Percentiles rank a stretch among this genome's conserved stretches.
phyloP scores from a whole-genome alignment of 257 asterid species.

The Solanum etuberosum region DNA sequence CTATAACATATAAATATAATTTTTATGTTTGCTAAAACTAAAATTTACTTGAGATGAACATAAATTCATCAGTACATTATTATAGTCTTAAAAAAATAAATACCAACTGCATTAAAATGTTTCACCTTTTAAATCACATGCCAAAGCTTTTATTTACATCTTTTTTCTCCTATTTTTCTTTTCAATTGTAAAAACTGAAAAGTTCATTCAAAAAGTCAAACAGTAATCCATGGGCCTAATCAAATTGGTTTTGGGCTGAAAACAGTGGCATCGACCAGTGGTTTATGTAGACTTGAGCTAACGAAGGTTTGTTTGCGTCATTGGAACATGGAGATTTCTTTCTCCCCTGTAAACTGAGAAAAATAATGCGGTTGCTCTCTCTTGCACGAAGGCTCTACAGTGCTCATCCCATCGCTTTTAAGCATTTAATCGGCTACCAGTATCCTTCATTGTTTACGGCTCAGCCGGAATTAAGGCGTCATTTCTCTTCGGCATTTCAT shows the following conservation, averaged over 20 bases:
- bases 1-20: too few relatives aligned
- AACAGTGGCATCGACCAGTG: neutral
- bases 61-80: too few relatives aligned
- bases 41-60: too few relatives aligned
- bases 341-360: neutral
- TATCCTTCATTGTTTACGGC: neutral
- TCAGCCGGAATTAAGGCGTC: neutral
- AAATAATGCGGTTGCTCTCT: neutral
- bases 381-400: neutral
- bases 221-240: neutral
- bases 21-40: too few relatives aligned
- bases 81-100: too few relatives aligned
- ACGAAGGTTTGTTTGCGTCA: neutral
- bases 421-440: neutral
- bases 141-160: too few relatives aligned
- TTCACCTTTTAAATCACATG: too few relatives aligned
- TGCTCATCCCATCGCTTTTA: neutral
- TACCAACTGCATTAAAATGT: too few relatives aligned
- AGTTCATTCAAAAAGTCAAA: too few relatives aligned
- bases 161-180: too few relatives aligned
- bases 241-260: neutral
- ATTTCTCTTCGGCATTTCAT: constrained; percentile 46
- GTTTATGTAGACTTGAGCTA: neutral
- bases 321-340: neutral
- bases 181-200: too few relatives aligned